Conservation (phyloP, 2,329 filamentous ascomycete species). For the Curvularia hawaiiensis region DNA sequence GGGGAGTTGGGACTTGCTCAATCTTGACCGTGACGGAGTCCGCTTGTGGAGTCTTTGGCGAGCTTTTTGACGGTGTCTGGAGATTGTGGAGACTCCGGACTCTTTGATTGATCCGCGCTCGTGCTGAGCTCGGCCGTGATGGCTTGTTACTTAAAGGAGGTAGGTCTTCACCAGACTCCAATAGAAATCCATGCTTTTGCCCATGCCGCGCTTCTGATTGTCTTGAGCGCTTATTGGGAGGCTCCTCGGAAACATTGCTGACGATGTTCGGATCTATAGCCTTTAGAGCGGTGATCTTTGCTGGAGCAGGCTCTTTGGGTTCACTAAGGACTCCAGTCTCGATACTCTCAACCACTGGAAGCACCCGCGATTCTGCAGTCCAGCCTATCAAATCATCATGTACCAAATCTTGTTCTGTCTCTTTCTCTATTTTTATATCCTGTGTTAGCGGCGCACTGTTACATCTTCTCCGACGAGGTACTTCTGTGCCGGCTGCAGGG, state of each 20-base stretch:
- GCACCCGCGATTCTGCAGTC: neutral
- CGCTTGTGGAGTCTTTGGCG: constrained; percentile 16
- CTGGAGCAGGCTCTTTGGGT: constrained; percentile 15
- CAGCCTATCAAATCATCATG: neutral
- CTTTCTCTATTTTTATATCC: constrained; percentile 22
- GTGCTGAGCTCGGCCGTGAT: constrained; percentile 30
- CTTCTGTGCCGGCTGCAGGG: constrained; percentile 19
- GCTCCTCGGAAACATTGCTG: constrained; percentile 15
- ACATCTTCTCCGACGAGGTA: constrained; percentile 34
- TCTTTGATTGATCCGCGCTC: constrained; percentile 34
- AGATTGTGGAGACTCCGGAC: constrained; percentile 19
- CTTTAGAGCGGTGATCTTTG: constrained; percentile 20
- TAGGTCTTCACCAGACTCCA: constrained; percentile 37
- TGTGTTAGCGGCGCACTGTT: constrained; percentile 36
- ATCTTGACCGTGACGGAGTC: constrained; percentile 20
- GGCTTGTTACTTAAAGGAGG: constrained; percentile 21
- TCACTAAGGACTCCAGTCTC: constrained; percentile 32
- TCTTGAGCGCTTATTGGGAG: constrained; percentile 29
- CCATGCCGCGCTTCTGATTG: constrained; percentile 11
- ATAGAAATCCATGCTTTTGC: constrained; percentile 23
- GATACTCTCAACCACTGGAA: constrained; percentile 2
- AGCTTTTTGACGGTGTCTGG: constrained; percentile 21
- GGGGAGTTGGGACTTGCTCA: constrained; percentile 23
- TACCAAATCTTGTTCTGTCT: neutral
- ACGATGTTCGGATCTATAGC: constrained; percentile 37